Evolutionary conservation across 78 protist genomes (phyloP).

Genomic region (Dictyostelium purpureum): DNA sequence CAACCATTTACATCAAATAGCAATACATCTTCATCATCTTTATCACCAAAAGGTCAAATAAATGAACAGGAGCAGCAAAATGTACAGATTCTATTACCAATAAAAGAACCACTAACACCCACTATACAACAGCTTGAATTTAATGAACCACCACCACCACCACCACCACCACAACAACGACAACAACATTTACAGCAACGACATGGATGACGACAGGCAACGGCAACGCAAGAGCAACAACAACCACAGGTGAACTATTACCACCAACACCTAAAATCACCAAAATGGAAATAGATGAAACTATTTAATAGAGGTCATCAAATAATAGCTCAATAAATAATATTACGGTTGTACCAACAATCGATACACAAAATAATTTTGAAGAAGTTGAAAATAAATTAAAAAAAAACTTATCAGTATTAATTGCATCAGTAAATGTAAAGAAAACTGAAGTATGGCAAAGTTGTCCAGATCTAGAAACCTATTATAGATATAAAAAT

Average conservation of each 20-base stretch:
- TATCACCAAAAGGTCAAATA: background rate
- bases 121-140: too few relatives aligned
- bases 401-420: slow-evolving; percentile 54
- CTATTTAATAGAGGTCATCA: too few relatives aligned
- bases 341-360: background rate
- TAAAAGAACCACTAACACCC: background rate
- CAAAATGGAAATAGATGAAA: background rate
- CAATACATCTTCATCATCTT: background rate
- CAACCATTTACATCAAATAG: background rate
- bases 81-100: background rate
- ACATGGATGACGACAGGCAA: too few relatives aligned
- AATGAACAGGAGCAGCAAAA: background rate
- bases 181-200: background rate
- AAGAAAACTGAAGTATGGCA: slow-evolving; percentile 12
- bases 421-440: slow-evolving; percentile 4
- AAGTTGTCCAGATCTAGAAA: slow-evolving; percentile 39
- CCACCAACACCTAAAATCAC: background rate
- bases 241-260: background rate
- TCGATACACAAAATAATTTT: too few relatives aligned
- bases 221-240: background rate
- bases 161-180: background rate
- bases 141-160: background rate
- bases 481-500: slow-evolving; percentile 32
- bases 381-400: slow-evolving; percentile 22
- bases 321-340: background rate